Percentiles rank a stretch among this genome's conserved stretches.
phyloP scores from a whole-genome alignment of 2,329 filamentous ascomycete genomes.

The Colletotrichum sp. region DNA sequence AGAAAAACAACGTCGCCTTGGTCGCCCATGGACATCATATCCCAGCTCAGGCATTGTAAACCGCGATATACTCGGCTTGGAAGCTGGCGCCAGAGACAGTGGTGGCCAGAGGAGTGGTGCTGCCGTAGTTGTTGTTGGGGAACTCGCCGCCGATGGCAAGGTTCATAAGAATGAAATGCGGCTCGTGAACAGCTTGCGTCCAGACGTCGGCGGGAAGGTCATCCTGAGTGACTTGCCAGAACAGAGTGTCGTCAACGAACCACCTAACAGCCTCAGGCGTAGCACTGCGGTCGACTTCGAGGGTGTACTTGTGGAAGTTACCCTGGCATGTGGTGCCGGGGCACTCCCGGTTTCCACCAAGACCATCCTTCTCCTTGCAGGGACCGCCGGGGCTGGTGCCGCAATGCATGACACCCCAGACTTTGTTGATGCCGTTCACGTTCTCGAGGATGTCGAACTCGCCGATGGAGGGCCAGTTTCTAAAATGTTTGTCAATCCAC shows the following conservation, averaged over 20 bases:
- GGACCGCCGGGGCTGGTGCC: constrained; percentile 42
- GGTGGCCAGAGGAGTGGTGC: constrained; percentile 3
- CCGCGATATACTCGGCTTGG: constrained; percentile 24
- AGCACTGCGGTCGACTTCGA: constrained; percentile 36
- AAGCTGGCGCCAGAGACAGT: constrained; percentile 21
- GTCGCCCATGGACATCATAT: background rate
- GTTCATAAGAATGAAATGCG: constrained; percentile 42
- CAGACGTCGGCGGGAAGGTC: constrained; percentile 35
- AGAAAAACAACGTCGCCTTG: background rate
- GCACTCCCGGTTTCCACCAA: constrained; percentile 22
- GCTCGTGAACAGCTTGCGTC: constrained; percentile 30
- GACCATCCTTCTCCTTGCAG: constrained; percentile 45
- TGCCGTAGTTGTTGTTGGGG: constrained; percentile 26
- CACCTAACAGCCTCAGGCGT: constrained; percentile 37
- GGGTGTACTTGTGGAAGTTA: constrained; percentile 37
- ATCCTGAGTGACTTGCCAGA: constrained; percentile 30
- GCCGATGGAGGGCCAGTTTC: constrained; percentile 45
- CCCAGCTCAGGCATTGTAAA: constrained; percentile 18
- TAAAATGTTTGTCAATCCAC: background rate
- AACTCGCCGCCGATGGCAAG: constrained; percentile 44
- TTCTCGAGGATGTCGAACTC: constrained; percentile 53
- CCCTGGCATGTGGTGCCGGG: constrained; percentile 28
- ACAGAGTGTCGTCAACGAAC: constrained; percentile 35
- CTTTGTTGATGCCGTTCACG: constrained; percentile 40
- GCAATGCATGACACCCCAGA: constrained; percentile 47